Base-by-base conservation (phyloP, 768 basidiomycete genomes). In the Pholiota molesta region DNA sequence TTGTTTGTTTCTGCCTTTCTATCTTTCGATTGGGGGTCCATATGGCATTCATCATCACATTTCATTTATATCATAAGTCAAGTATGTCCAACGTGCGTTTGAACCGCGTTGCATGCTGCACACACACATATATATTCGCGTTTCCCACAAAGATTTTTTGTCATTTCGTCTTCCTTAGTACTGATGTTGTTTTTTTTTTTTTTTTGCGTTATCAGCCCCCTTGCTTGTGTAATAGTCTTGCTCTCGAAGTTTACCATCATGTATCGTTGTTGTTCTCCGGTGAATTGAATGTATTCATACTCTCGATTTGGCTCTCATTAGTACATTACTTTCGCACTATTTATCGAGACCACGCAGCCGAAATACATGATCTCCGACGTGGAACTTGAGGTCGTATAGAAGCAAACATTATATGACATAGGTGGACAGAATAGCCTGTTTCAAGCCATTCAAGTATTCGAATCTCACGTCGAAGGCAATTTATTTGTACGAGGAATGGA, bases 221-320 rank as follows among this genome's bases (percentile, higher is more conserved):
- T 31, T 49, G 47, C 52, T 37, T 45, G 35, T 45, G 45, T 37
- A 42, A 51, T 16, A 49, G 6, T 31, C 40, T 45, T 28, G 44
- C 26, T 44, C 47, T 58, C 57, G 21, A 28, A 28, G 56, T 13
- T 47, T 33, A n/a, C 17, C 57, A 49, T 58, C 57, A 58, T 58
- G 57, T 58, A 58, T 58, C 57, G 4, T 58, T 49, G 21, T 51
- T 58, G 35, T 31, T 57, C 47, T 39, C 42, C n/a, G 23, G 8
- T 26, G 57, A 58, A 49, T 52, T 37, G 57, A 58, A 58, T 58
- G 57, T 58, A 58, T 58, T 58, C 31, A 33, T 58, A 58, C 23
- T 58, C 31, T 31, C 47, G 42, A 35, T 26, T 47, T 29, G 37
- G 33, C 35, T 35, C 14, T 16, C 11, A 3, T 37, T 37, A 11